Conservation (phyloP, 805 yeast species). For the Yamadazyma ubonensis region DNA sequence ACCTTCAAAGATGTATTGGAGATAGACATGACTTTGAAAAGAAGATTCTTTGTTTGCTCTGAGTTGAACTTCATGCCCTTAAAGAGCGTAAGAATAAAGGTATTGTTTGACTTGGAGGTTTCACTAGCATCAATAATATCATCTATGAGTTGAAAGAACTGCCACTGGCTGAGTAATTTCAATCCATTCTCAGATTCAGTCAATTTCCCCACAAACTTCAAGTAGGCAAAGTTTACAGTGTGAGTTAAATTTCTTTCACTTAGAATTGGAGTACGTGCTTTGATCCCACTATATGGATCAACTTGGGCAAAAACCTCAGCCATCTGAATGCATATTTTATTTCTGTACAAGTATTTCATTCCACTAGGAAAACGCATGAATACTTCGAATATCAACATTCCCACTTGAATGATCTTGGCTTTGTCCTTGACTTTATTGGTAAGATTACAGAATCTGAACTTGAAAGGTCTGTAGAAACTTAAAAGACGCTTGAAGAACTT, state of each 20-base stretch:
- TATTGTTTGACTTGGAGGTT: conserved; percentile 38
- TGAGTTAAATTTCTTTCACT: conserved; percentile 55
- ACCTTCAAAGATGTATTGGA: conserved; percentile 52
- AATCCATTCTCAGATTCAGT: conserved; percentile 62
- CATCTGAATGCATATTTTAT: conserved; percentile 81
- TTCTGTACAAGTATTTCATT: conserved; percentile 59
- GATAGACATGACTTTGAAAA: conserved; percentile 63
- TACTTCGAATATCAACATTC: conserved; percentile 69
- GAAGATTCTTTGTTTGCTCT: conserved; percentile 32
- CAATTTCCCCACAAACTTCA: conserved; percentile 73
- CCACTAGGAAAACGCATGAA: conserved; percentile 67
- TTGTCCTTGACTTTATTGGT: conserved; percentile 41
- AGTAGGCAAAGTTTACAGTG: conserved; percentile 74
- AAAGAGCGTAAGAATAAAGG: conserved; percentile 56
- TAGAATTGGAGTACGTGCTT: conserved; percentile 72
- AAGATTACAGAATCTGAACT: conserved; percentile 62
- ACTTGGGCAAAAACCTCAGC: conserved; percentile 87
- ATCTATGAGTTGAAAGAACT: conserved; percentile 75
- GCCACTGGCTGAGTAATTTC: conserved; percentile 73
- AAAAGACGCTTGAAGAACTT: conserved; percentile 81
- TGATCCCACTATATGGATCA: conserved; percentile 75
- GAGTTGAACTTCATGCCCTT: conserved; percentile 21
- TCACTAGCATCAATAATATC: conserved; percentile 57
- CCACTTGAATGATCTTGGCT: conserved; percentile 63
- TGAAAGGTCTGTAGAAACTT: conserved; percentile 90